Percentiles rank a stretch among this genome's conserved stretches.
These are phyloP conservation scores for Bodo saltans DNA, from an alignment of 78 protist species.

Conservation along the genomic window DNA sequence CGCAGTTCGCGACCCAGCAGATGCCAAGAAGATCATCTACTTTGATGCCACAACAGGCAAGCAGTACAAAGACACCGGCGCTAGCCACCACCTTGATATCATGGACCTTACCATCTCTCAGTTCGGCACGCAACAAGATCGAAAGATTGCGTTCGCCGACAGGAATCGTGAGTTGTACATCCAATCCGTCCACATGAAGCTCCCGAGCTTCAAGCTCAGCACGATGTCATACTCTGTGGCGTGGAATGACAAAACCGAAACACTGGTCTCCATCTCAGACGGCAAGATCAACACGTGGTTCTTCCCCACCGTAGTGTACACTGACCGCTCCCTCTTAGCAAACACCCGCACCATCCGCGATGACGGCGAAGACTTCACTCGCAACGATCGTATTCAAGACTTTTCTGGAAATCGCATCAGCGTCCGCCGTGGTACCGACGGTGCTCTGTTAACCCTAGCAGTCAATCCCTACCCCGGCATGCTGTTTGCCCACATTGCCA, in stretches of 20 bases:
- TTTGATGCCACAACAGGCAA: constrained; percentile 28
- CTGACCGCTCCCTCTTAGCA: constrained; percentile 50
- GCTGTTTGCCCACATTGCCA: constrained; percentile 11
- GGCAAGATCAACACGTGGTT: constrained; percentile 35
- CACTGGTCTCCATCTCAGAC: constrained; percentile 54
- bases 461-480: constrained; percentile 51
- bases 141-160: constrained; percentile 45
- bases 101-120: constrained; percentile 31
- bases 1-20: constrained; percentile 42
- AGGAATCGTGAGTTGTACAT: constrained; percentile 59
- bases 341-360: constrained; percentile 11
- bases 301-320: constrained; percentile 54
- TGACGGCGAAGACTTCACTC: constrained; percentile 34
- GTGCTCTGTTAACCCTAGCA: constrained; percentile 35
- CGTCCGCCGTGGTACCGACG: constrained; percentile 48
- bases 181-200: not conserved
- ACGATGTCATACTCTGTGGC: constrained; percentile 37
- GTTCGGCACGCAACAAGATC: constrained; percentile 1
- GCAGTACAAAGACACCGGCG: constrained; percentile 4
- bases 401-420: constrained; percentile 37
- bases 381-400: constrained; percentile 13
- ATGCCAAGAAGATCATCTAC: constrained; percentile 24
- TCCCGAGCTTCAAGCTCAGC: constrained; percentile 24
- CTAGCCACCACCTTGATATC: constrained; percentile 42
- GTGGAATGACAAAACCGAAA: constrained; percentile 52